A percentile compares a stretch with the other conserved stretches of the same genome.
Conservation (phyloP, 2,329 filamentous ascomycete species). For the Diaporthe vaccinii region DNA sequence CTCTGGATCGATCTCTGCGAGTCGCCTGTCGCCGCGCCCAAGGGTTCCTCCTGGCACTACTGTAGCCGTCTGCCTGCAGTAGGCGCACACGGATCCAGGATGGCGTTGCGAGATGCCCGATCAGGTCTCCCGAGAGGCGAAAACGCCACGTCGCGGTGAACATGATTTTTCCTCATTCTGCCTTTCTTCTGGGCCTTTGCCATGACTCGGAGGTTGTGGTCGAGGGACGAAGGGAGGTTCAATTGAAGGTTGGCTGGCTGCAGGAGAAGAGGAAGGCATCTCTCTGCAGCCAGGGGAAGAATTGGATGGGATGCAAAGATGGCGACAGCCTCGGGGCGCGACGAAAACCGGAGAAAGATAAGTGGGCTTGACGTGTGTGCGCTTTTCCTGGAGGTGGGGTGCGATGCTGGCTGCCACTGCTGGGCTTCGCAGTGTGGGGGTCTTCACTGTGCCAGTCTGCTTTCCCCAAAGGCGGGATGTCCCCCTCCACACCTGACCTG, state of each 20-base stretch:
- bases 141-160: slow-evolving; percentile 16
- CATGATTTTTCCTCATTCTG: neutral
- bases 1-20: slow-evolving; percentile 18
- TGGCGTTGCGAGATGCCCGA: neutral
- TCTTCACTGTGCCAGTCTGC: neutral
- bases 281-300: neutral
- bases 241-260: neutral
- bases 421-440: slow-evolving; percentile 14
- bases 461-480: slow-evolving; percentile 7
- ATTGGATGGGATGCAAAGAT: neutral
- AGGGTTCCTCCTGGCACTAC: slow-evolving; percentile 30
- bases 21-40: neutral
- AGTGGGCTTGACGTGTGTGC: slow-evolving; percentile 21
- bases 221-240: neutral
- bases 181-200: neutral
- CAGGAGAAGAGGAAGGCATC: neutral
- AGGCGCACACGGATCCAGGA: neutral
- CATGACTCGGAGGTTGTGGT: slow-evolving; percentile 21
- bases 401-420: slow-evolving; percentile 12
- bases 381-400: slow-evolving; percentile 18
- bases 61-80: slow-evolving; percentile 5
- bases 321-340: slow-evolving; percentile 19
- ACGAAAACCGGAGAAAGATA: slow-evolving; percentile 19
- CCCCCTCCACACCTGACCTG: slow-evolving; percentile 27
- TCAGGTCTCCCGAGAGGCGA: slow-evolving; percentile 10